Percentiles rank a stretch among this genome's conserved stretches.
Conservation (phyloP, 306 rosid genomes). For the Fragaria ananassa region DNA sequence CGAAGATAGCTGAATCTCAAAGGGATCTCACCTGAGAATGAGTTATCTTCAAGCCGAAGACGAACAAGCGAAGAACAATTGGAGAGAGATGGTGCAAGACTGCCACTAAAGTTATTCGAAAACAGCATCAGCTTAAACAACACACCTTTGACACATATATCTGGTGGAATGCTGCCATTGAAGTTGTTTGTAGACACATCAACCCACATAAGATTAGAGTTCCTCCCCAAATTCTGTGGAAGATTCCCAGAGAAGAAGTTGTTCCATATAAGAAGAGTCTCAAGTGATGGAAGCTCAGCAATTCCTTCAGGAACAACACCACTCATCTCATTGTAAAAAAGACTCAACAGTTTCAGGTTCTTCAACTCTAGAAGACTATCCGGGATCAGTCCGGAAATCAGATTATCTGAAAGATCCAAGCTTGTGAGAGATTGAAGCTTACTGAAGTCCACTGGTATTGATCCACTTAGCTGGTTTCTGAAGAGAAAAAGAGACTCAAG, state of each 20-base stretch:
- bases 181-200: conserved; percentile 79
- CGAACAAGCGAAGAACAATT: conserved; percentile 90
- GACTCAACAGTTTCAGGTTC: conserved; percentile 67
- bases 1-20: conserved; percentile 56
- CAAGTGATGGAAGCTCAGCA: conserved; percentile 75
- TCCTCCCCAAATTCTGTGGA: conserved; percentile 67
- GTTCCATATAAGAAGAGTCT: conserved; percentile 83
- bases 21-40: conserved; percentile 61
- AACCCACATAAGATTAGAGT: conserved; percentile 72
- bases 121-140: conserved; percentile 72
- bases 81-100: conserved; percentile 52
- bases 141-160: conserved; percentile 54
- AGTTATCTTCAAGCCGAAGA: conserved; percentile 79
- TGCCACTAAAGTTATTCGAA: conserved; percentile 69
- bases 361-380: conserved; percentile 63
- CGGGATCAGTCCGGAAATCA: conserved; percentile 74
- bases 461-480: conserved; percentile 69
- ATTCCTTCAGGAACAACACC: conserved; percentile 67
- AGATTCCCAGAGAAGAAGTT: conserved; percentile 69
- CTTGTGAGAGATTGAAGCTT: conserved; percentile 39
- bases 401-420: conserved; percentile 87
- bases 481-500: conserved; percentile 75
- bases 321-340: conserved; percentile 79
- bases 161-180: conserved; percentile 62
- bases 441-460: conserved; percentile 64